These are phyloP conservation scores for Thalassiosira exigua DNA, from an alignment of 352 stramenopile species.

Conservation along the genomic window DNA sequence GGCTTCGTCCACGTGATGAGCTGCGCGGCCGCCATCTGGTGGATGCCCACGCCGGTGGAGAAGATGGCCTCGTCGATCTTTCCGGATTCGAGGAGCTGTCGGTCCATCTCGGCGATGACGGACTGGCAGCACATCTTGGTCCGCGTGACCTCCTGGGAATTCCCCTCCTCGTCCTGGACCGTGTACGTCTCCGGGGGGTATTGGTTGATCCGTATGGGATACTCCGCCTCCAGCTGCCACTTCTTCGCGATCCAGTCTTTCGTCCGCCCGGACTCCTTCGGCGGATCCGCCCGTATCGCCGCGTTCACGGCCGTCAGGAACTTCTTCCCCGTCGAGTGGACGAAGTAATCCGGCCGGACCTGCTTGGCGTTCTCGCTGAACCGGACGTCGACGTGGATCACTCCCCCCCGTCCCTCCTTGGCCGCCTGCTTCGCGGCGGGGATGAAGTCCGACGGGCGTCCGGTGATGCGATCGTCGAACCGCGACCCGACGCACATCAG, in stretches of 20 bases:
- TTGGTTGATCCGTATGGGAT: slow-evolving; percentile 91
- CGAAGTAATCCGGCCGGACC: slow-evolving; percentile 87
- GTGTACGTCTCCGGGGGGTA: slow-evolving; percentile 43
- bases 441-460: slow-evolving; percentile 91
- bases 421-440: slow-evolving; percentile 91
- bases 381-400: slow-evolving; percentile 96
- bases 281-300: slow-evolving; percentile 43
- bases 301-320: slow-evolving; percentile 78
- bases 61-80: slow-evolving; percentile 93
- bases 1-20: slow-evolving; percentile 94
- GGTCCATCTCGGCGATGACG: slow-evolving; percentile 93
- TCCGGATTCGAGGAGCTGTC: slow-evolving; percentile 82
- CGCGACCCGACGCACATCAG: slow-evolving; percentile 93
- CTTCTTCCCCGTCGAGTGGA: slow-evolving; percentile 79
- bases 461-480: slow-evolving; percentile 96
- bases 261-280: slow-evolving; percentile 60
- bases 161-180: slow-evolving; percentile 60
- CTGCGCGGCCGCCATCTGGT: slow-evolving; percentile 97
- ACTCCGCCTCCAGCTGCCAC: slow-evolving; percentile 90
- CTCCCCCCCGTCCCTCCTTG: slow-evolving; percentile 90
- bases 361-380: slow-evolving; percentile 92
- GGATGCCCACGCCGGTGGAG: slow-evolving; percentile 94
- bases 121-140: slow-evolving; percentile 92
- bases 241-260: slow-evolving; percentile 92
- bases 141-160: slow-evolving; percentile 35